Evolutionary conservation across 805 yeast species (phyloP).

Genomic region (Wickerhamiella azymoides): DNA sequence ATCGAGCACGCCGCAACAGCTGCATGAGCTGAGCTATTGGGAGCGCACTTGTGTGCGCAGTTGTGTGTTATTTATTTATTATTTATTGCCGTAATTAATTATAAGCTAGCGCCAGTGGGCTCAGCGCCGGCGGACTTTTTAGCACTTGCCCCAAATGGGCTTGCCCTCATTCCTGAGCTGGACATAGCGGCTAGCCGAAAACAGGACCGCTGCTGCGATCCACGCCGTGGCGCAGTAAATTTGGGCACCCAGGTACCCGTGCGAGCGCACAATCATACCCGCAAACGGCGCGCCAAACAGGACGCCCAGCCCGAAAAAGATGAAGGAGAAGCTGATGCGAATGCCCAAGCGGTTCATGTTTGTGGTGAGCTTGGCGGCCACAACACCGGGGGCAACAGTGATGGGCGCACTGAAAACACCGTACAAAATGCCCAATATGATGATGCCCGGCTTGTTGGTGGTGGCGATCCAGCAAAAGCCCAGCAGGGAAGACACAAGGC

Average conservation of each 20-base stretch:
- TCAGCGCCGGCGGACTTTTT: no score
- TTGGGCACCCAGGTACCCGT: slow-evolving; percentile 12
- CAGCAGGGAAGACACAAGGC: slow-evolving; percentile 21
- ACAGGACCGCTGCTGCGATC: neutral
- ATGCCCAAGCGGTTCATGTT: slow-evolving; percentile 19
- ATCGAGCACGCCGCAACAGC: neutral
- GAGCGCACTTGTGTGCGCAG: neutral
- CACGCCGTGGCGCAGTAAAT: slow-evolving; percentile 8
- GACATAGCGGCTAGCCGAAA: slow-evolving; percentile 1
- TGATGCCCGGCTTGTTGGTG: slow-evolving; percentile 16
- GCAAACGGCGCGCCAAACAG: slow-evolving; percentile 21
- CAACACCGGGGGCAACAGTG: slow-evolving; percentile 21
- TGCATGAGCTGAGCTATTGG: no score
- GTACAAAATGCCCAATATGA: slow-evolving; percentile 20
- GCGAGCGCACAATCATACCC: slow-evolving; percentile 13
- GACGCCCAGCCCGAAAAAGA: slow-evolving; percentile 37
- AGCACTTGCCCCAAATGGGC: neutral
- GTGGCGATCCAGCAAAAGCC: slow-evolving; percentile 26
- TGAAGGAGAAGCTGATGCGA: slow-evolving; percentile 48
- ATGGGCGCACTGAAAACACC: slow-evolving; percentile 23
- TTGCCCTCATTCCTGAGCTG: neutral
- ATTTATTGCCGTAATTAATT: neutral
- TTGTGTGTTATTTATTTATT: neutral
- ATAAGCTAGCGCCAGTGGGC: no score
- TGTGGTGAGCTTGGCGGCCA: slow-evolving; percentile 20